Percentiles rank a stretch among this genome's conserved stretches.
phyloP scores from a whole-genome alignment of 495 filamentous ascomycete genomes.

The Tuber aestivum region DNA sequence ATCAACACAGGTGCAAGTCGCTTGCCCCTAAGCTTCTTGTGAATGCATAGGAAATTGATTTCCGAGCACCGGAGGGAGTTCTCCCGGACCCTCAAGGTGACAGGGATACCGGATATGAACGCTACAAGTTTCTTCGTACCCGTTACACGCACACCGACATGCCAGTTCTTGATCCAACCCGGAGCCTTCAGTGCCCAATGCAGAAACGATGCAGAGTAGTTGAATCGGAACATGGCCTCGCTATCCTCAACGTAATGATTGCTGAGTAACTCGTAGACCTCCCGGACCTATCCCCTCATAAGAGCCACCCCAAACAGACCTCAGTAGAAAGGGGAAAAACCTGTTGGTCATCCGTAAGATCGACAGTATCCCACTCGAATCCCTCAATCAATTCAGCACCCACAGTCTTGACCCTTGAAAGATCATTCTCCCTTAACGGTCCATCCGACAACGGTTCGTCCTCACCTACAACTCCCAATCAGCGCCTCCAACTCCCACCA shows the following conservation, averaged over 20 bases:
- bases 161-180: slow-evolving; percentile 94
- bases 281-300: slow-evolving; percentile 54
- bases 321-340: slow-evolving; percentile 31
- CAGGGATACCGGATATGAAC: slow-evolving; percentile 88
- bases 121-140: slow-evolving; percentile 77
- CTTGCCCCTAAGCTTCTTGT: slow-evolving; percentile 94
- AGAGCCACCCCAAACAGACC: slow-evolving; percentile 1
- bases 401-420: slow-evolving; percentile 66
- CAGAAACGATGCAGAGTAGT: slow-evolving; percentile 81
- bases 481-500: background rate
- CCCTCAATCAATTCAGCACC: slow-evolving; percentile 60
- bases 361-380: slow-evolving; percentile 91
- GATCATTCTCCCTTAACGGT: slow-evolving; percentile 57
- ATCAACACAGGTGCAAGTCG: slow-evolving; percentile 87
- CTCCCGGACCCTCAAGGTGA: slow-evolving; percentile 69
- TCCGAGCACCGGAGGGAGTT: slow-evolving; percentile 72
- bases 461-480: slow-evolving; percentile 14
- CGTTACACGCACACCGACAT: slow-evolving; percentile 79
- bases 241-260: slow-evolving; percentile 96
- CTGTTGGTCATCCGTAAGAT: slow-evolving; percentile 62
- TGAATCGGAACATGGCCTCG: slow-evolving; percentile 94
- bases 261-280: slow-evolving; percentile 80
- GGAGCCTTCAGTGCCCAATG: slow-evolving; percentile 92
- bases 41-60: slow-evolving; percentile 95
- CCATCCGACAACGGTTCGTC: slow-evolving; percentile 48